Evolutionary conservation across 2,329 filamentous ascomycete genomes (phyloP).

Genomic region (Lachnellula suecica): DNA sequence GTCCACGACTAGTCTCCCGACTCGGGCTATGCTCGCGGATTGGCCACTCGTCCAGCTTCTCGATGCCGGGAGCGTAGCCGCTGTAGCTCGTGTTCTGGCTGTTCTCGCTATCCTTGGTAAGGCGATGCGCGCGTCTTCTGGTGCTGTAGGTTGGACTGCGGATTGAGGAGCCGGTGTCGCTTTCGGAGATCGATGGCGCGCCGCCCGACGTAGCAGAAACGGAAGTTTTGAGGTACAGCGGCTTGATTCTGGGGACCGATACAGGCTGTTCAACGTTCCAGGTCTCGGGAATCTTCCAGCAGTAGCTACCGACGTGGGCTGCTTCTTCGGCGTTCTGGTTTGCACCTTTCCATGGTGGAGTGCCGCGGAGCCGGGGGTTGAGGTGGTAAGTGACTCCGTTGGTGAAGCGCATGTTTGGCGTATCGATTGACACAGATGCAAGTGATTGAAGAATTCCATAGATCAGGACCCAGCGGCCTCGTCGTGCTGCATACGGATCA

Average conservation of each 20-base stretch:
- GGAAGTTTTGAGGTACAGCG: neutral
- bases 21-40: conserved; percentile 14
- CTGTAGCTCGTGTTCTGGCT: conserved; percentile 11
- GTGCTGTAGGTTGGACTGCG: conserved; percentile 1
- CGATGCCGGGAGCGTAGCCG: conserved; percentile 22
- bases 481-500: conserved; percentile 54
- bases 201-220: conserved; percentile 1
- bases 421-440: conserved; percentile 58
- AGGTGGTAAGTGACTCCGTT: conserved; percentile 57
- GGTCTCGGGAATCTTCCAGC: conserved; percentile 30
- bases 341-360: conserved; percentile 53
- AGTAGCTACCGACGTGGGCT: conserved; percentile 30
- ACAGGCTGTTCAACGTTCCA: conserved; percentile 13
- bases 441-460: conserved; percentile 61
- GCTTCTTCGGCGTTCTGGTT: conserved; percentile 28
- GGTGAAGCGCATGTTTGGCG: conserved; percentile 50
- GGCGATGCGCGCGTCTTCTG: neutral
- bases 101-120: neutral
- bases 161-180: neutral
- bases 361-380: conserved; percentile 50
- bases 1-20: no score
- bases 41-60: conserved; percentile 24
- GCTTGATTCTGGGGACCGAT: conserved; percentile 2
- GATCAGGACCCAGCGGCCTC: conserved; percentile 60
- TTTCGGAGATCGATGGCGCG: conserved; percentile 2